Evolutionary conservation across 768 basidiomycete genomes (phyloP).

Genomic region (Tephrocybe sp.): DNA sequence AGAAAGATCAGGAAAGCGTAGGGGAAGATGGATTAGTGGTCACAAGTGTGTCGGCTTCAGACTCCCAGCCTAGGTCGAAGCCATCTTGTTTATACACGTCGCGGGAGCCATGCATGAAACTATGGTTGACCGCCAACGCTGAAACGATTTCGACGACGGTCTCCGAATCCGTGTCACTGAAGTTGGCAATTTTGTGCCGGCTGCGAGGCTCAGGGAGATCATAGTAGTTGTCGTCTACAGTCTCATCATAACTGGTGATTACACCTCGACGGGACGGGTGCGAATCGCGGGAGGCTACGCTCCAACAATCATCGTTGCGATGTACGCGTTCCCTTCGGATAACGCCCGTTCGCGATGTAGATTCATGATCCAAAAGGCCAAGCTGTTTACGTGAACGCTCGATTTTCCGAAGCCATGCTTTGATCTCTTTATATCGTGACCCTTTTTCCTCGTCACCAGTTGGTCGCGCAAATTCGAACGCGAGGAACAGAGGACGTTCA

Average conservation of each 20-base stretch:
- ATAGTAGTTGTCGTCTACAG: not conserved
- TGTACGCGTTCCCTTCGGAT: not conserved
- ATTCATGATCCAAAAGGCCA: not conserved
- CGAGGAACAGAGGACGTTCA: constrained; percentile 13
- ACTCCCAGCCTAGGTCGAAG: not conserved
- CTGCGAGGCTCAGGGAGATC: not conserved
- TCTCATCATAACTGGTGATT: not conserved
- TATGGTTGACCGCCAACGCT: not conserved
- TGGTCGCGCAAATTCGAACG: not conserved
- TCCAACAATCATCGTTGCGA: not conserved
- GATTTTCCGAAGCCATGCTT: constrained; percentile 8
- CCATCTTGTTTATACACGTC: not conserved
- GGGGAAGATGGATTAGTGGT: not conserved
- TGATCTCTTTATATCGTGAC: constrained; percentile 2
- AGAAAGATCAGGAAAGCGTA: not conserved
- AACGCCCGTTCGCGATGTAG: not conserved
- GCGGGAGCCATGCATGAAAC: not conserved
- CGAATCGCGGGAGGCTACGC: not conserved
- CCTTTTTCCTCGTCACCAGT: not conserved
- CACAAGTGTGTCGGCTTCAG: constrained; percentile 4
- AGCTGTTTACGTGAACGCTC: constrained; percentile 5
- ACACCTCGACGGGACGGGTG: not conserved
- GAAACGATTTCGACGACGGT: not conserved
- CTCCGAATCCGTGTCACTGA: constrained; percentile 5
- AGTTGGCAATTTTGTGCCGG: not conserved